Base-by-base conservation (phyloP, 2,329 filamentous ascomycete species). In the Aspergillus eucalypticola region DNA sequence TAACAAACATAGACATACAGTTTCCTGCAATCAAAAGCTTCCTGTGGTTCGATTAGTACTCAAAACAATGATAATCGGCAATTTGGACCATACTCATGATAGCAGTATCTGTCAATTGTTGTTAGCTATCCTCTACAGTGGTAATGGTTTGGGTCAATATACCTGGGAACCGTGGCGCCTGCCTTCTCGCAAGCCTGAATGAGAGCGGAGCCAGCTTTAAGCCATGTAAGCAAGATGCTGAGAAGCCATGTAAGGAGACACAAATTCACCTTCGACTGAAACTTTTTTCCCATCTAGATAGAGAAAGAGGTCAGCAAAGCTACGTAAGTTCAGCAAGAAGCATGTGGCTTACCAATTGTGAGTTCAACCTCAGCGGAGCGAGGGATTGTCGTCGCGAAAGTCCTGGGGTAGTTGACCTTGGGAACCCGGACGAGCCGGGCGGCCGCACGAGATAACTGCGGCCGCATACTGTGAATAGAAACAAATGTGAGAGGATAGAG, bases 131-230 rank as follows among this genome's bases (percentile, higher is more conserved):
- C 48, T 49, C 38, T 17, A 32, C 15, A 21, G 4, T 49, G 5
- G 7, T 42, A 3, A 39, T n/a, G 35, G 23, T 32, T 8, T 29
- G 3, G 38, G 25, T 19, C n/a, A 25, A n/a, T 83, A 71, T 80
- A 91, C 90, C 90, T 92, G 70, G 94, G 94, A 74, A 98, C 85
- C 64, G 90, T 95, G 67, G 84, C 86, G 74, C 95, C 95, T 67
- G 94, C 95, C 83, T 99, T 97, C 82, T 99, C 95, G 83, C 95
- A 99, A 75, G 95, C 95, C 83, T 99, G 95, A 77, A 99, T 99
- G 73, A 99, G 86, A 74, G 95, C 94, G 71, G 95, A 95, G 68
- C 94, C 94, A 80, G 94, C 94, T 96, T 78, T 46, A 57, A 61
- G 53, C 54, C 52, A 61, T 63, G 64, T 75, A 60, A 75, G 73